Evolutionary conservation across 352 stramenopile species (phyloP).

Genomic region (Globisporangium uncinulatum): DNA sequence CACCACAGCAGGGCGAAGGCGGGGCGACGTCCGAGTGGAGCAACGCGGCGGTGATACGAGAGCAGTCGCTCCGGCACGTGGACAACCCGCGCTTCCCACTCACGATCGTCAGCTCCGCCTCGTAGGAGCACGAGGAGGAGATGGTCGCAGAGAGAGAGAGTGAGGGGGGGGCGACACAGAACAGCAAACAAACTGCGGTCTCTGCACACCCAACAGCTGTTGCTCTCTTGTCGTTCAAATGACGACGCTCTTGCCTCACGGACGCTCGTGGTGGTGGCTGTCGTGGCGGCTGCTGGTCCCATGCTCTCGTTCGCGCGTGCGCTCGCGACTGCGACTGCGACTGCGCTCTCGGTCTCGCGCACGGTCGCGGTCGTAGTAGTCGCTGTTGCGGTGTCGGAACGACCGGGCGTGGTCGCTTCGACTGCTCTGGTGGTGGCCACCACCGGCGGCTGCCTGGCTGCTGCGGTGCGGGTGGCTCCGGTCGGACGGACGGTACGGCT

Average conservation of each 20-base stretch:
- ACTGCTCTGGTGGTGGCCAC: constrained; percentile 7
- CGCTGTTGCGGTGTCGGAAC: constrained; percentile 16
- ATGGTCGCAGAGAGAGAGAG: too few relatives aligned
- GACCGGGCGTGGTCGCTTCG: background rate
- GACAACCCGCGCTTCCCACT: constrained; percentile 2
- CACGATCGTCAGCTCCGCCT: background rate
- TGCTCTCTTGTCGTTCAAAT: too few relatives aligned
- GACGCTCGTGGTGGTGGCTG: constrained; percentile 4
- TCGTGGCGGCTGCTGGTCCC: constrained; percentile 4
- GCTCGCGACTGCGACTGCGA: constrained; percentile 15
- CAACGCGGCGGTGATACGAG: background rate
- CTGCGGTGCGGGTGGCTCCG: constrained; percentile 3
- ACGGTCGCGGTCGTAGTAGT: constrained; percentile 23
- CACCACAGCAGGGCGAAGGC: constrained; percentile 4
- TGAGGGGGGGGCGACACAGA: too few relatives aligned
- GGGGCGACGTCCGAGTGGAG: background rate
- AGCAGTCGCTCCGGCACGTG: background rate
- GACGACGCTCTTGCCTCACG: background rate
- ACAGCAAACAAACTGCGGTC: too few relatives aligned
- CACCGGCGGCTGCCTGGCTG: background rate
- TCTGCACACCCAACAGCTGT: too few relatives aligned
- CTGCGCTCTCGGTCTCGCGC: constrained; percentile 16
- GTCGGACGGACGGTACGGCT: constrained; percentile 12
- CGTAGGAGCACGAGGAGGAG: background rate
- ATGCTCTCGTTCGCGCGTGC: constrained; percentile 10